phyloP scores from a whole-genome alignment of 1,284 basidiomycete genomes.

The Farysia itapuensis region DNA sequence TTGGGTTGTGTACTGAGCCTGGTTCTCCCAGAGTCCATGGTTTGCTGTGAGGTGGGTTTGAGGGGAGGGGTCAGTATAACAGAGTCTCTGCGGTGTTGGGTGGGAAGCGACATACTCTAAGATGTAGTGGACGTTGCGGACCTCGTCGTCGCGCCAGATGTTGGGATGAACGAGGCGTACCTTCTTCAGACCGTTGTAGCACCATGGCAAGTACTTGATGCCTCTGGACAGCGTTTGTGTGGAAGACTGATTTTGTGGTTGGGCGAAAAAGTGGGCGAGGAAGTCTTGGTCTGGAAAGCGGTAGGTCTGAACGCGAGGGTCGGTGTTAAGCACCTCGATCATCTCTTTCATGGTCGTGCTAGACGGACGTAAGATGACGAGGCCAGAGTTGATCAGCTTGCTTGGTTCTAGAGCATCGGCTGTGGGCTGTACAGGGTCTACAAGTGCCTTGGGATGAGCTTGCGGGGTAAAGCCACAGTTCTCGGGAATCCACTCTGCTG shows the following conservation, averaged over 20 bases:
- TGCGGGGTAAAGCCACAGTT: conserved; percentile 80
- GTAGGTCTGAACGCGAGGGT: conserved; percentile 71
- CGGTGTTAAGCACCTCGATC: conserved; percentile 69
- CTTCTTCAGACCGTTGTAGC: conserved; percentile 84
- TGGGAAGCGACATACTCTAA: too few species aligned
- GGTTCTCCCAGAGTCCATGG: conserved; percentile 42
- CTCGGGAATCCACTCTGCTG: conserved; percentile 81
- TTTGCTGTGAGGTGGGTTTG: conserved; percentile 33
- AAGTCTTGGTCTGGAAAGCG: conserved; percentile 91
- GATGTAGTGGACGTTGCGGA: conserved; percentile 61
- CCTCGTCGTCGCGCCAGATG: conserved; percentile 77
- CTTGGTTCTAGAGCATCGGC: conserved; percentile 70
- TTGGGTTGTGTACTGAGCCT: neutral
- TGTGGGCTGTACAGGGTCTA: conserved; percentile 62
- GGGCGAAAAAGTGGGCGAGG: conserved; percentile 74
- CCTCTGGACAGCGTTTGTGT: conserved; percentile 1
- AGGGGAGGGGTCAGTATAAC: neutral
- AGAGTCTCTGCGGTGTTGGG: neutral
- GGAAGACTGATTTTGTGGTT: neutral
- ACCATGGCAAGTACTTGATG: conserved; percentile 73
- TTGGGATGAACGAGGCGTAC: conserved; percentile 70
- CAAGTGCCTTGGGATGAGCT: conserved; percentile 60
- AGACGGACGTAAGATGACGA: conserved; percentile 78
- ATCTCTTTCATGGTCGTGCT: conserved; percentile 66
- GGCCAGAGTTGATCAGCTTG: conserved; percentile 80